phyloP scores from a whole-genome alignment of 805 yeast genomes.

The Cyberlindnera petersonii region DNA sequence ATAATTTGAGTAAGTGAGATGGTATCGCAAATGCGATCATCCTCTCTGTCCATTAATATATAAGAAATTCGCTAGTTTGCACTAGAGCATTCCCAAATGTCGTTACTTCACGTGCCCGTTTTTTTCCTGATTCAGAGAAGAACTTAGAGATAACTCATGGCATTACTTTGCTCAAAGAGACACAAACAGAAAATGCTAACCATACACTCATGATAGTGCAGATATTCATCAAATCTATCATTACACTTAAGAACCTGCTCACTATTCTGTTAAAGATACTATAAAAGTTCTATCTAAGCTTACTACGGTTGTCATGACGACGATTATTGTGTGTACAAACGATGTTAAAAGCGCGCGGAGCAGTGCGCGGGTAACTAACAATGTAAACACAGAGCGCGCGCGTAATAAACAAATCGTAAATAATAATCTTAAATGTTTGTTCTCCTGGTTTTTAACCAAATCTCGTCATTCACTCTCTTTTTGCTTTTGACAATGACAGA shows the following conservation, averaged over 20 bases:
- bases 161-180: too few species aligned
- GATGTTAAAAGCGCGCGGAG: not conserved
- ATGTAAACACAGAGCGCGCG: not conserved
- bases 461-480: too few species aligned
- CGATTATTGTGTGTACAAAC: not conserved
- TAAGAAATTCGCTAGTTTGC: constrained; percentile 2
- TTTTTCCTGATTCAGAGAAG: constrained; percentile 3
- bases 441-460: too few species aligned
- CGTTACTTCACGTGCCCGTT: constrained; percentile 18
- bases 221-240: too few species aligned
- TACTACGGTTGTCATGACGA: not conserved
- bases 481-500: constrained; percentile 1
- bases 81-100: constrained; percentile 10
- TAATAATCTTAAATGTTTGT: too few species aligned
- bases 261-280: too few species aligned
- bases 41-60: too few species aligned
- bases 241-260: too few species aligned
- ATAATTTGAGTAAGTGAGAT: too few species aligned
- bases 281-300: not conserved
- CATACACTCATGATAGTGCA: too few species aligned
- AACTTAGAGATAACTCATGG: not conserved
- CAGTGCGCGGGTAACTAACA: not conserved
- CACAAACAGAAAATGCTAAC: too few species aligned
- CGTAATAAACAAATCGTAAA: not conserved
- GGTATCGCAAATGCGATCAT: too few species aligned